Conservation (phyloP, 129 eudicot species). For the Oenanthe sinensis region DNA sequence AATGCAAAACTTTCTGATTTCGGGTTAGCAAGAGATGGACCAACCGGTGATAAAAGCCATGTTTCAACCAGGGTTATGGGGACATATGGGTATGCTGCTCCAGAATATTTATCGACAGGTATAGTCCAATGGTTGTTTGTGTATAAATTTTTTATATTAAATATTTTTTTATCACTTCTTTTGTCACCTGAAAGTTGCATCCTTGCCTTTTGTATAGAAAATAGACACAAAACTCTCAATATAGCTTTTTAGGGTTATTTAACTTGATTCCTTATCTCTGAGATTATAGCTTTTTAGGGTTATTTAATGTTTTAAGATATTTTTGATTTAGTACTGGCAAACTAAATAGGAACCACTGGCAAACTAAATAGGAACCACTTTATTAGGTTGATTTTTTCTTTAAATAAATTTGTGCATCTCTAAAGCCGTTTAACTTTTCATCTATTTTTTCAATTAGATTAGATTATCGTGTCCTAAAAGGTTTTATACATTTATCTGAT, state of each 20-base stretch:
- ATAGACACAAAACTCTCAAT: background rate
- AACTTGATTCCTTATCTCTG: background rate
- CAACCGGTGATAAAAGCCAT: slow-evolving; percentile 81
- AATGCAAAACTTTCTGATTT: slow-evolving; percentile 91
- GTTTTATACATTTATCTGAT: background rate
- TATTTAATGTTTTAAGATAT: no score
- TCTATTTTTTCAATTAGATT: background rate
- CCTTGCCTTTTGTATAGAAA: background rate
- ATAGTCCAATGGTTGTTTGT: background rate
- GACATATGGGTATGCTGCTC: slow-evolving; percentile 90
- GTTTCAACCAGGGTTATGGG: slow-evolving; percentile 96
- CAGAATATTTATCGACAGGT: slow-evolving; percentile 91
- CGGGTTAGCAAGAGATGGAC: slow-evolving; percentile 89
- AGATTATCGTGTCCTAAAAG: background rate
- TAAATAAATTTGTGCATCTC: background rate
- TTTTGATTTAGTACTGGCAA: background rate
- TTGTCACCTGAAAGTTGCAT: background rate
- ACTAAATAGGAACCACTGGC: background rate
- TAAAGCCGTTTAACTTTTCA: background rate
- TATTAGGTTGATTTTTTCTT: background rate
- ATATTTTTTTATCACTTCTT: background rate
- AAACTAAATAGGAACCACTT: background rate
- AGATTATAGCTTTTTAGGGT: background rate
- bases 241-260: background rate
- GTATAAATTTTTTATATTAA: background rate